phyloP scores from a whole-genome alignment of 176 grass and related monocot species.

The Cymbopogon citratus region DNA sequence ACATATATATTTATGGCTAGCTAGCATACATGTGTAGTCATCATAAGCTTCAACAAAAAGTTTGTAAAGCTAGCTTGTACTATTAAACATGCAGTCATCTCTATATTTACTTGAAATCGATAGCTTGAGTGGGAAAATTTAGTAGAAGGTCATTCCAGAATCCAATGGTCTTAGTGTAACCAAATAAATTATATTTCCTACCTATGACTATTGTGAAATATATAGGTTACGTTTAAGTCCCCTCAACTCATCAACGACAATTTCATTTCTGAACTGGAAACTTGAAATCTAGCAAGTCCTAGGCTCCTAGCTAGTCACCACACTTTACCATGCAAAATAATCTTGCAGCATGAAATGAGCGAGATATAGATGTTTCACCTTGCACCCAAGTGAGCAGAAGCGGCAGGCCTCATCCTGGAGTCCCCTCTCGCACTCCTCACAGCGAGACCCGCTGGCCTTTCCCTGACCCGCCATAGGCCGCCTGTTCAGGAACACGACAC shows the following conservation, averaged over 20 bases:
- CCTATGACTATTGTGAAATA: too few species aligned
- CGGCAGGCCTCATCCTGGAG: constrained; percentile 15
- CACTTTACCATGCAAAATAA: not conserved
- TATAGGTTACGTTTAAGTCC: too few species aligned
- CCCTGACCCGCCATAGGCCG: not conserved
- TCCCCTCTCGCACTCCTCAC: not conserved
- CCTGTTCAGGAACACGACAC: not conserved
- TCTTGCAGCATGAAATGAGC: not conserved
- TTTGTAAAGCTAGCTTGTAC: not conserved
- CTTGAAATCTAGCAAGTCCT: not conserved
- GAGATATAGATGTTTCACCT: constrained; percentile 23
- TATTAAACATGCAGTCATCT: too few species aligned
- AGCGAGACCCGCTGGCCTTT: not conserved
- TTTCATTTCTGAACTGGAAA: not conserved
- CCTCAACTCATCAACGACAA: too few species aligned
- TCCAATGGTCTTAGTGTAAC: too few species aligned
- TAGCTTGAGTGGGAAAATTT: too few species aligned
- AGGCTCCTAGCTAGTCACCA: too few species aligned
- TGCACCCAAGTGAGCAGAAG: constrained; percentile 77
- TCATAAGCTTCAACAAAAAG: too few species aligned
- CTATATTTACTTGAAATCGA: too few species aligned
- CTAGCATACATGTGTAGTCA: too few species aligned
- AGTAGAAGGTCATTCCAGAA: too few species aligned
- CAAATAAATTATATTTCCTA: too few species aligned
- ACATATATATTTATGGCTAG: not conserved